Evolutionary conservation across 192 early-diverging fungal species (phyloP).

Genomic region (Ambispora gerdemannii): DNA sequence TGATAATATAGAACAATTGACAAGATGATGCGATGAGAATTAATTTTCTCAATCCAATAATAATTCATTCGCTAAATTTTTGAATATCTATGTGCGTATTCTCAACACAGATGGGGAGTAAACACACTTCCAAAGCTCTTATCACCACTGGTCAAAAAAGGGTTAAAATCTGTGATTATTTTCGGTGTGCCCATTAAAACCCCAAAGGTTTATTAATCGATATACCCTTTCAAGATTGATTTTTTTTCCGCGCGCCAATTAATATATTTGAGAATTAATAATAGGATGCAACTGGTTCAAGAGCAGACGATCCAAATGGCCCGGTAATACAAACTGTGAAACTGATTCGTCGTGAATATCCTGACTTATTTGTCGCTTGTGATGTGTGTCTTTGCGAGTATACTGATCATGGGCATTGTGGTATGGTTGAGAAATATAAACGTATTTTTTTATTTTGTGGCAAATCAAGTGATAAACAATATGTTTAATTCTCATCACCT

Average conservation of each 20-base stretch:
- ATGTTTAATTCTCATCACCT: no score
- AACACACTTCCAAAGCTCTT: constrained; percentile 73
- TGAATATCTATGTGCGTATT: not conserved
- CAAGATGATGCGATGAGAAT: no score
- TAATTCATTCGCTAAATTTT: no score
- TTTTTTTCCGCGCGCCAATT: no score
- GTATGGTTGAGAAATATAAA: constrained; percentile 46
- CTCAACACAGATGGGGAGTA: constrained; percentile 61
- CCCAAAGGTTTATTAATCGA: constrained; percentile 47
- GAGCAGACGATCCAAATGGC: constrained; percentile 76
- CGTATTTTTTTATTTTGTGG: not conserved
- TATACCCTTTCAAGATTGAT: not conserved
- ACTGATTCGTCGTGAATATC: constrained; percentile 73
- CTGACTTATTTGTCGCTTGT: constrained; percentile 79
- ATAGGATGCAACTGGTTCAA: constrained; percentile 74
- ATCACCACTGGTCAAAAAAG: constrained; percentile 81
- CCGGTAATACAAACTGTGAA: constrained; percentile 84
- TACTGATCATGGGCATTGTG: constrained; percentile 96
- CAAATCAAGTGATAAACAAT: no score
- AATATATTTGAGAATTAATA: no score
- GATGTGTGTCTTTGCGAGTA: constrained; percentile 98
- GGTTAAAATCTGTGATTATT: constrained; percentile 80
- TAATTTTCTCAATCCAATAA: no score
- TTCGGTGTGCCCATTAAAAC: constrained; percentile 86
- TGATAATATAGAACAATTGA: constrained; percentile 28